Evolutionary conservation across 305 asterid species (phyloP), one percentile per base, ranked within the genome.

Genomic region (Plantago rigida): DNA sequence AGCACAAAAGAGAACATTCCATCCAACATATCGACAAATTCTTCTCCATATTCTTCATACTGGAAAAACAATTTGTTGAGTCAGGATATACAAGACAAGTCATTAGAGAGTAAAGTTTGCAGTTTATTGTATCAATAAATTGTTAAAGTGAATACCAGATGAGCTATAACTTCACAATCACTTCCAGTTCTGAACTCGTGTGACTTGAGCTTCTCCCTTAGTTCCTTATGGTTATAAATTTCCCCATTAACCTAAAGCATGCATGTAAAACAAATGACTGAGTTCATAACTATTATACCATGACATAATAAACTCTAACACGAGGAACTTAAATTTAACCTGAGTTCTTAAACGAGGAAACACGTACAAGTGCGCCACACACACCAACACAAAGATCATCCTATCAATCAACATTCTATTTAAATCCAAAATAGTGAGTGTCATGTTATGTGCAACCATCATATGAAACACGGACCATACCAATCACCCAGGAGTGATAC

Each of bases 1-100:
- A 93, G 97, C 78, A 93, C 99, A 75, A 93, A 93, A 49, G 99
- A 89, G 69, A 93, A 93, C 99, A 93, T 93, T 66, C 99, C 99
- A 71, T 93, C 99, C 81, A 93, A 70, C 99, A 89, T 85, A 79
- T 82, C 70, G 65, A 89, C 83, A 76, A 93, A 93, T 45, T 93
- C 94, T 81, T 93, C 97, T 60, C 99, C 99, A 74, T 85, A 73
- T 71, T 93, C 97, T 77, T 93, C 99, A 79, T 93, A 93, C 97
- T 93, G 85, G 52, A 66, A 64, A 13, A 48, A 63, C 15, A 65
- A 58, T 12, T 31, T 24, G 47, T 52, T 34, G 29, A 41, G 42
- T 72, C 69, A 64, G 81, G 59, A 49, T 52, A 53, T 48, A 54
- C 50, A 46, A 69, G 54, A 9, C 46, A 0, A 41, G 46, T 41